phyloP scores from a whole-genome alignment of 139 green algal species.

The Marvania coccoides region DNA sequence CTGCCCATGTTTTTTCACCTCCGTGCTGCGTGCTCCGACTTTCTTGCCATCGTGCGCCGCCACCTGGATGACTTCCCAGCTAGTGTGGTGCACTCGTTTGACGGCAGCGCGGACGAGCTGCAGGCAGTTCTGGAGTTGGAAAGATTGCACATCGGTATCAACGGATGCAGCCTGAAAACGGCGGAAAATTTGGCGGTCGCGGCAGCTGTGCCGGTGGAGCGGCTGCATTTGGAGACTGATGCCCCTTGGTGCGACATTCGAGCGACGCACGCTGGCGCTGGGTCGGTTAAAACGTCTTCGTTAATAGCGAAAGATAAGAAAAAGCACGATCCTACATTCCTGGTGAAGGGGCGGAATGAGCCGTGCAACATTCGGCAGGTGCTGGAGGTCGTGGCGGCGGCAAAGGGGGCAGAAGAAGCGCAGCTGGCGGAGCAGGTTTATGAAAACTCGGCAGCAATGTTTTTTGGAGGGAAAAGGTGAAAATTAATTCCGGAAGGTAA shows the following conservation, averaged over 20 bases:
- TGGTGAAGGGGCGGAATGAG: conserved; percentile 86
- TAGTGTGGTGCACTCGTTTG: conserved; percentile 84
- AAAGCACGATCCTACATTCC: conserved; percentile 47
- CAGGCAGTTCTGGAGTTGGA: conserved; percentile 37
- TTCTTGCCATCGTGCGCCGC: conserved; percentile 53
- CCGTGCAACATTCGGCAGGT: conserved; percentile 63
- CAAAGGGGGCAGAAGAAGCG: conserved; percentile 10
- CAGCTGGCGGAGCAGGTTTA: conserved; percentile 27
- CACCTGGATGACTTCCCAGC: conserved; percentile 18
- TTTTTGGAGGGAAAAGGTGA: conserved; percentile 23
- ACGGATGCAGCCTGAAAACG: conserved; percentile 85
- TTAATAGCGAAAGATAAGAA: conserved; percentile 61
- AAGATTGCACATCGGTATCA: conserved; percentile 57
- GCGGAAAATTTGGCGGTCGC: conserved; percentile 69
- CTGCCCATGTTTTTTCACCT: conserved; percentile 89
- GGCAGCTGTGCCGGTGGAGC: conserved; percentile 48
- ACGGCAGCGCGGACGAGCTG: conserved; percentile 57
- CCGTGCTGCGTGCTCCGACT: conserved; percentile 57
- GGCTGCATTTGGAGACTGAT: conserved; percentile 86
- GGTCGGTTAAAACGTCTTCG: conserved; percentile 29
- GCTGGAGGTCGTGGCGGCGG: conserved; percentile 55
- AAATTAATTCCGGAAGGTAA: neutral
- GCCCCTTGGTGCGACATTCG: conserved; percentile 77
- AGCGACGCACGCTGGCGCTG: conserved; percentile 33
- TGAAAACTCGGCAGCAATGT: conserved; percentile 36